Conservation (phyloP, 345 rosid genomes). For the Aethionema arabicum region DNA sequence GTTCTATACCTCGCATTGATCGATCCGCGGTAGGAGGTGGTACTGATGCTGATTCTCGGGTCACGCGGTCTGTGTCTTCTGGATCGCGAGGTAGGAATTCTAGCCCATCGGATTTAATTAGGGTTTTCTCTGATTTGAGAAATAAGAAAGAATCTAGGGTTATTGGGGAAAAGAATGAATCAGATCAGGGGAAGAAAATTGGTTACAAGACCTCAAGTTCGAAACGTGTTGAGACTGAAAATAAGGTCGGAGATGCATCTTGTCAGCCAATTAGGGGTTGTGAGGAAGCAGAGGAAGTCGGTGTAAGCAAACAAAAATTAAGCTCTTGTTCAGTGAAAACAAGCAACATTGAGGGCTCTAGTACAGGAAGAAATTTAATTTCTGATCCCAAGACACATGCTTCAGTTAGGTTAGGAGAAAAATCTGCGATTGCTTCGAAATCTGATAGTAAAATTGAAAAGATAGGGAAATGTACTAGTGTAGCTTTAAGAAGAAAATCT, state of each 20-base stretch:
- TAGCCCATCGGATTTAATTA: constrained; percentile 73
- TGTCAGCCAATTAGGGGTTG: constrained; percentile 30
- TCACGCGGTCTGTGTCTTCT: constrained; percentile 55
- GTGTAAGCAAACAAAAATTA: constrained; percentile 32
- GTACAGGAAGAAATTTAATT: constrained; percentile 18
- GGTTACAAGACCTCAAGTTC: constrained; percentile 29
- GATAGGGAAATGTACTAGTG: constrained; percentile 23
- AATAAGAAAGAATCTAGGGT: constrained; percentile 47
- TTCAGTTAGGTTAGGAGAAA: constrained; percentile 26
- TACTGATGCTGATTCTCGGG: constrained; percentile 40
- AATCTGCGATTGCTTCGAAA: constrained; percentile 33
- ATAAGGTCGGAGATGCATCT: constrained; percentile 28
- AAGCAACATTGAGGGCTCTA: constrained; percentile 19
- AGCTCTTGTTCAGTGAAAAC: constrained; percentile 32
- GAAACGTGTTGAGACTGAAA: constrained; percentile 15
- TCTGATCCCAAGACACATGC: constrained; percentile 27
- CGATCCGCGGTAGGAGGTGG: constrained; percentile 39
- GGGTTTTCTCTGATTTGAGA: constrained; percentile 50
- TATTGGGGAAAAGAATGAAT: constrained; percentile 39
- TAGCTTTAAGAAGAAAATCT: constrained; percentile 35
- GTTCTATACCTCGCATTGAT: constrained; percentile 58
- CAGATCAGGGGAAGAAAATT: constrained; percentile 33
- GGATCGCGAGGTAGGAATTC: constrained; percentile 79
- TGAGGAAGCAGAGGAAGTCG: constrained; percentile 24
- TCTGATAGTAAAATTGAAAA: constrained; percentile 33